phyloP scores from a whole-genome alignment of 257 asterid species.

The Mitragyna speciosa region DNA sequence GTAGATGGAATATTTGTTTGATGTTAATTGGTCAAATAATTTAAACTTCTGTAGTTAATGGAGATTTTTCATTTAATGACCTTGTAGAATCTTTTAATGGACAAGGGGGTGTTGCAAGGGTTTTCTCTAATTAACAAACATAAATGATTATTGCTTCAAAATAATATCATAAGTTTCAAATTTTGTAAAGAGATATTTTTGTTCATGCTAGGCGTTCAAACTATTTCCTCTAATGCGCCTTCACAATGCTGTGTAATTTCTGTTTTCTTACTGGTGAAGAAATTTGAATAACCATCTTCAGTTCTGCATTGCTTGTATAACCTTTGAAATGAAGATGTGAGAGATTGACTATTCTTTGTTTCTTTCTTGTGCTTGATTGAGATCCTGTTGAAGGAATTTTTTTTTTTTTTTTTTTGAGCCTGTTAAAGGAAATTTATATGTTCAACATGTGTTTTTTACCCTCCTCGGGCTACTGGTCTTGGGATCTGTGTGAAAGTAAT shows the following conservation, averaged over 20 bases:
- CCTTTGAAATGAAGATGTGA: background rate
- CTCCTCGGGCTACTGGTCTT: slow-evolving; percentile 78
- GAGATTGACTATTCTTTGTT: background rate
- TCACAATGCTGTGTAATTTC: background rate
- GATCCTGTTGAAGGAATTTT: too few relatives aligned
- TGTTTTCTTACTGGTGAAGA: background rate
- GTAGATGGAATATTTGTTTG: background rate
- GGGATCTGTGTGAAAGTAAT: slow-evolving; percentile 72
- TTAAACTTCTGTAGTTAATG: background rate
- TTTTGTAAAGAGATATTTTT: too few relatives aligned
- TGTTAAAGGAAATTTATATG: background rate
- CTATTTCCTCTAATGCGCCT: background rate
- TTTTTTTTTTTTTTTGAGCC: background rate
- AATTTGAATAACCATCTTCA: background rate
- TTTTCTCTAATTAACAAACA: too few relatives aligned
- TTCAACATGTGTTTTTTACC: slow-evolving; percentile 2
- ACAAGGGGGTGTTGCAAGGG: too few relatives aligned
- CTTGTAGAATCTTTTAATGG: background rate
- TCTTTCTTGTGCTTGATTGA: background rate
- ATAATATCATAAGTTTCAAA: too few relatives aligned
- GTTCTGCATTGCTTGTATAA: background rate
- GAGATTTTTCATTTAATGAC: background rate
- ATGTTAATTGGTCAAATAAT: background rate
- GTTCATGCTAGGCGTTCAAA: background rate
- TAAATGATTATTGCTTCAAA: background rate